A percentile compares a stretch with the other conserved stretches of the same genome.
phyloP scores from a whole-genome alignment of 441 rosid genomes.

The Pelargonium citronellum region DNA sequence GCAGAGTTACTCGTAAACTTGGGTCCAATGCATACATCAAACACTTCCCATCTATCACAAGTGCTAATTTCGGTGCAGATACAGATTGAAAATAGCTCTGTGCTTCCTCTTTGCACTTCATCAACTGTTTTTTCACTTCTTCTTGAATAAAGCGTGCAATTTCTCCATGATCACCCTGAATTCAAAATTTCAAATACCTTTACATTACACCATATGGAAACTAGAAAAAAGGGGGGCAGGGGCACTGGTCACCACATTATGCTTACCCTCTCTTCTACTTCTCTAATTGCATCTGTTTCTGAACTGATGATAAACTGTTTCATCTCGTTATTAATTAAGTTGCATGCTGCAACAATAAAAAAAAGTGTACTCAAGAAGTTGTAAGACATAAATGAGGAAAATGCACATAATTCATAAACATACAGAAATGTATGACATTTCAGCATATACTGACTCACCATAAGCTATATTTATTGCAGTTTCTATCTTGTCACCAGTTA shows the following conservation, averaged over 20 bases:
- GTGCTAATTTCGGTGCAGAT: constrained; percentile 79
- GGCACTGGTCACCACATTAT: constrained; percentile 11
- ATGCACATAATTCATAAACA: constrained; percentile 14
- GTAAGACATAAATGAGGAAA: constrained; percentile 13
- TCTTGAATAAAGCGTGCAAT: constrained; percentile 82
- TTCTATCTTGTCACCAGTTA: constrained; percentile 99
- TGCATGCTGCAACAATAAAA: constrained; percentile 54
- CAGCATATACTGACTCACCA: constrained; percentile 43
- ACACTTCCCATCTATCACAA: constrained; percentile 95
- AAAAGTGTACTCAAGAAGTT: constrained; percentile 20
- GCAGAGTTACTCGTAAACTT: constrained; percentile 68
- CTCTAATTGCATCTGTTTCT: constrained; percentile 82
- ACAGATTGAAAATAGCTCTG: constrained; percentile 47
- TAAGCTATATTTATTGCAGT: constrained; percentile 98
- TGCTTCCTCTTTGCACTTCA: constrained; percentile 79
- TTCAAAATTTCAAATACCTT: constrained; percentile 15
- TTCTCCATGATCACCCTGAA: constrained; percentile 67
- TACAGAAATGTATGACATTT: constrained; percentile 7
- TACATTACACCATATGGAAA: neutral
- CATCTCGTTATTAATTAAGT: constrained; percentile 78
- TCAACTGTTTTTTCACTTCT: constrained; percentile 73
- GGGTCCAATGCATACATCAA: constrained; percentile 97
- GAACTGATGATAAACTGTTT: constrained; percentile 69
- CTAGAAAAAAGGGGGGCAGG: constrained; percentile 12
- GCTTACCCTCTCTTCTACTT: constrained; percentile 87